phyloP scores from a whole-genome alignment of 2,329 filamentous ascomycete genomes.

The Neopestalotiopsis sp. region DNA sequence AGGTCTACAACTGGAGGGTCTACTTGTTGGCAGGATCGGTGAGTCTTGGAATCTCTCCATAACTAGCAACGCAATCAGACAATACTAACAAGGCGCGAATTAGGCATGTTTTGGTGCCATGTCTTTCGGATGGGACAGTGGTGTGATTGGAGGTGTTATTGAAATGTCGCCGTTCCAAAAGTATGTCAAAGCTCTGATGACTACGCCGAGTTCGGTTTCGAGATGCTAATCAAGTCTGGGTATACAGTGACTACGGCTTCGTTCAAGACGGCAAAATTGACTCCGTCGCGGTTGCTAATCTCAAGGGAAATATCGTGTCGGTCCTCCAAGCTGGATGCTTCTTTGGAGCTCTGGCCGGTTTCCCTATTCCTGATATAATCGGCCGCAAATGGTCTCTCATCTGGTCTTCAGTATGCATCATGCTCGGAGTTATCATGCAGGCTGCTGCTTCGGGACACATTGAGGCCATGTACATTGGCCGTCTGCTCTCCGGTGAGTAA shows the following conservation, averaged over 20 bases:
- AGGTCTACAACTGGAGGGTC: slow-evolving; percentile 74
- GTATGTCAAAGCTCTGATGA: slow-evolving; percentile 40
- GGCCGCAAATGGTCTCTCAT: slow-evolving; percentile 62
- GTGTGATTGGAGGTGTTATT: slow-evolving; percentile 71
- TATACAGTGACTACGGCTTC: slow-evolving; percentile 56
- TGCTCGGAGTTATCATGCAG: slow-evolving; percentile 66
- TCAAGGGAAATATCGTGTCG: slow-evolving; percentile 69
- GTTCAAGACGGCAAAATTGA: slow-evolving; percentile 33
- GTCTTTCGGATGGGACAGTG: slow-evolving; percentile 67
- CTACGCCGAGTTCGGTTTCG: neutral
- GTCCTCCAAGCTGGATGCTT: slow-evolving; percentile 52
- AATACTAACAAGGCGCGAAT: neutral
- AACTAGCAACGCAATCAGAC: too few species aligned
- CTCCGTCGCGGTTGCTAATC: slow-evolving; percentile 52
- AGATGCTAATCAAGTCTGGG: slow-evolving; percentile 23
- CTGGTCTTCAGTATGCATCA: slow-evolving; percentile 57
- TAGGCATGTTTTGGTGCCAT: slow-evolving; percentile 52
- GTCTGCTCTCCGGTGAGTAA: slow-evolving; percentile 51
- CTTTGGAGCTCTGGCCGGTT: slow-evolving; percentile 48
- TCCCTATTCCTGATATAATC: slow-evolving; percentile 54
- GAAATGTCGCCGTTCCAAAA: slow-evolving; percentile 60
- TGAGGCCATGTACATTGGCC: slow-evolving; percentile 65
- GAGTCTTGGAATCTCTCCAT: slow-evolving; percentile 23
- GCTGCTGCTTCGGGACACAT: slow-evolving; percentile 61
- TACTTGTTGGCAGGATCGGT: slow-evolving; percentile 66